Evolutionary conservation across 2,329 filamentous ascomycete genomes (phyloP).

Genomic region (Hypoxylon sp.): DNA sequence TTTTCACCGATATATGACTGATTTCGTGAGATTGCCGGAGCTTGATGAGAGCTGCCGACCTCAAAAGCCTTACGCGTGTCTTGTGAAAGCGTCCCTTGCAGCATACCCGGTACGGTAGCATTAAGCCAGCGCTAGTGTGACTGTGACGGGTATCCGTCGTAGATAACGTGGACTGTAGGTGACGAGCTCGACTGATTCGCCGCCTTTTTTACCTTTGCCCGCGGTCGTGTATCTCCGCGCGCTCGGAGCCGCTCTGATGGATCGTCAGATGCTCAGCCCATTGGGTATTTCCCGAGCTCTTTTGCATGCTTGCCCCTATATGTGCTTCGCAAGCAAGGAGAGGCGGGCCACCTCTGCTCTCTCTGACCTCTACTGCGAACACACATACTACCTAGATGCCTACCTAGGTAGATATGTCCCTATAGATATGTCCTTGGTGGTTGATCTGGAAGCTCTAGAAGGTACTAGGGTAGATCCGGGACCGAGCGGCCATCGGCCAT

Average conservation of each 20-base stretch:
- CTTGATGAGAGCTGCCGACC: conserved; percentile 14
- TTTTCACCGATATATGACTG: background rate
- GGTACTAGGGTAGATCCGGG: conserved; percentile 31
- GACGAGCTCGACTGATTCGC: conserved; percentile 14
- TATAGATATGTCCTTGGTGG: background rate
- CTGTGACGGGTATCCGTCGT: conserved; percentile 8
- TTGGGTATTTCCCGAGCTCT: conserved; percentile 13
- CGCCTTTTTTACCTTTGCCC: conserved; percentile 14
- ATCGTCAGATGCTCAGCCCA: conserved; percentile 23
- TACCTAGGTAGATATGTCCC: too few species aligned
- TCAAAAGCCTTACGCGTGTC: conserved; percentile 3
- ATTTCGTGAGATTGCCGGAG: background rate
- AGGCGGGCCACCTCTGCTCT: conserved; percentile 7
- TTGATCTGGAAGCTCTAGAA: conserved; percentile 28
- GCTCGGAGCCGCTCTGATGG: conserved; percentile 18
- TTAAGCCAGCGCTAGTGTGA: conserved; percentile 15
- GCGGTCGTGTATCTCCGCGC: conserved; percentile 27
- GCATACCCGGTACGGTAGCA: too few species aligned
- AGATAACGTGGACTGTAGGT: conserved; percentile 13
- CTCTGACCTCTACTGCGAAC: too few species aligned
- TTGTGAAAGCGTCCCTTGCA: conserved; percentile 10
- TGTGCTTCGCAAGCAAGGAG: conserved; percentile 24
- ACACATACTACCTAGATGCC: too few species aligned
- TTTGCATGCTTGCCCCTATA: conserved; percentile 18
- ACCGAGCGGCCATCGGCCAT: conserved; percentile 28